Base-by-base conservation (phyloP, 2,329 filamentous ascomycete genomes). In the Xylariales sp. region DNA sequence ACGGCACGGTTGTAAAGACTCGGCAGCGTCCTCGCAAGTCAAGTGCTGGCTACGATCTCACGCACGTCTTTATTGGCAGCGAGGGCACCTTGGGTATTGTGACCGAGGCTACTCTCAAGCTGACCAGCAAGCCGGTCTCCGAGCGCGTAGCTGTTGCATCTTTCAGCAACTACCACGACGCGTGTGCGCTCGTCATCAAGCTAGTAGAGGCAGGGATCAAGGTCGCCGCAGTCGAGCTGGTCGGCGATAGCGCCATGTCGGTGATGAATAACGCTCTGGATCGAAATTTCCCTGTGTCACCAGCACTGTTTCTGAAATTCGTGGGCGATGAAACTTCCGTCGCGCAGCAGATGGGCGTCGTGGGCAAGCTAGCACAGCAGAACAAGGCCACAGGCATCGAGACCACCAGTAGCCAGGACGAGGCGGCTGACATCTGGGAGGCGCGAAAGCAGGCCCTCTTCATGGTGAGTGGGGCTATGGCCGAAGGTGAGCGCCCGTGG, bases 381-480 rank as follows among this genome's bases (percentile, higher is more conserved):
- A n/a, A n/a, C n/a, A 45, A 45, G 32, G 54, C 65, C 34, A 60
- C 78, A 2, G 81, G 82, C 25, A 91, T 94, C 54, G 84, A 90
- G 55, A 93, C 93, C 59, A 88, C 88, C 4, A 75, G 67, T 53
- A 81, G 61, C 53, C 65, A 76, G 41, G 70, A 80, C 19, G 88
- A 95, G 66, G 81, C 83, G 59, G 69, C 74, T 6, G 85, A 90
- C 62, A 70, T 94, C 19, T 94, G 88, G 88, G 83, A 79, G 51
- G 88, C 88, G 16, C 69, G 88, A 30, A 94, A 94, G 63, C 85
- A 90, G 61, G 85, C 86, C 2, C 70, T 94, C 25, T 93, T 86
- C 87, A 85, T 79, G 52, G 82, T 85, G 40, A 82, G 88, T 70
- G 78, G 85, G 0, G 69, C 82, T 53, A 77, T 62, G 65, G 77